phyloP scores from a whole-genome alignment of 2,329 filamentous ascomycete species.

The Sclerotinia subarctica region DNA sequence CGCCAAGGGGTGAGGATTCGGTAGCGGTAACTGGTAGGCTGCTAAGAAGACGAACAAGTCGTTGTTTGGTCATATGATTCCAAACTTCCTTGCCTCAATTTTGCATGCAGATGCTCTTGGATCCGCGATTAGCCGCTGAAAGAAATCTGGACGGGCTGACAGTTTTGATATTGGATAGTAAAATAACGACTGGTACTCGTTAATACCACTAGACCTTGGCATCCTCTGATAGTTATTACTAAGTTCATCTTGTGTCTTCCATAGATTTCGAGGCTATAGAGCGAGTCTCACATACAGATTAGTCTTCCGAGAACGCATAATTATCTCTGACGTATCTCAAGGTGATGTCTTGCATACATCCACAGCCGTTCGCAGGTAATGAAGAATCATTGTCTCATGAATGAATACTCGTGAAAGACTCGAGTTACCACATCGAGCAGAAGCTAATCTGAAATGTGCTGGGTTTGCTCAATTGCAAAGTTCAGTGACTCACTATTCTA shows the following conservation, averaged over 20 bases:
- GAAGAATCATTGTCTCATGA: background rate
- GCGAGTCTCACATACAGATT: background rate
- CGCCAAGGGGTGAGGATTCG: background rate
- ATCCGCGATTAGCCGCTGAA: background rate
- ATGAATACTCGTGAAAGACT: background rate
- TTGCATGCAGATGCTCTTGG: background rate
- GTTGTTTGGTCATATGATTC: background rate
- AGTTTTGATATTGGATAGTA: background rate
- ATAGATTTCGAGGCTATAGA: background rate
- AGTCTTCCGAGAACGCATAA: background rate
- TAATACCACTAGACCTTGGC: background rate
- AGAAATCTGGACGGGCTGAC: background rate
- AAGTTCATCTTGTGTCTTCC: background rate
- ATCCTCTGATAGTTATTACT: background rate
- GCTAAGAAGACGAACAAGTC: background rate
- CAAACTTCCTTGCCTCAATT: background rate
- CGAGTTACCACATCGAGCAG: background rate
- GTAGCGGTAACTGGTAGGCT: background rate
- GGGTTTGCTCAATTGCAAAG: background rate
- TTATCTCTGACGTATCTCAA: background rate
- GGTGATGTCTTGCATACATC: background rate
- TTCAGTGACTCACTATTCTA: background rate
- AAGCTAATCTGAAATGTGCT: background rate
- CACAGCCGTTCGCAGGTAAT: background rate
- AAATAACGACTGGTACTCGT: background rate